Percentiles rank a stretch among this genome's conserved stretches.
Conservation (phyloP, 2,329 filamentous ascomycete species). For the Colletotrichum sp. region DNA sequence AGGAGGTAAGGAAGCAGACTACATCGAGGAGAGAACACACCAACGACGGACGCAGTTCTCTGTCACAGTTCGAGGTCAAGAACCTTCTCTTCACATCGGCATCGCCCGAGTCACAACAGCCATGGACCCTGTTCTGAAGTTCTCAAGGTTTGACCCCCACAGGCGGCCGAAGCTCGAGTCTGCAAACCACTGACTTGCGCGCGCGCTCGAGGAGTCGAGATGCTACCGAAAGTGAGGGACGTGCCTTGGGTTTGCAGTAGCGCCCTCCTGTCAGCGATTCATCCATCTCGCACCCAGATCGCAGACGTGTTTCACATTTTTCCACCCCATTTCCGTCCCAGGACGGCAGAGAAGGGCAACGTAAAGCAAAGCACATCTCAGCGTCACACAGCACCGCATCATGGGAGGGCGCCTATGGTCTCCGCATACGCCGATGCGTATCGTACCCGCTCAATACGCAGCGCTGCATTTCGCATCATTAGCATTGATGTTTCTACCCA, state of each 20-base stretch:
- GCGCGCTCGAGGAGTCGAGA: neutral
- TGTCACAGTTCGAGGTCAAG: neutral
- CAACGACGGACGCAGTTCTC: neutral
- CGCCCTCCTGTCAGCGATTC: slow-evolving; percentile 13
- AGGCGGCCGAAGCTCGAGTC: neutral
- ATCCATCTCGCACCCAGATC: slow-evolving; percentile 1
- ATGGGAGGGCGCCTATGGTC: neutral
- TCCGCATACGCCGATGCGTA: neutral
- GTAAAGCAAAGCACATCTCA: neutral
- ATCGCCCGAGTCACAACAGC: slow-evolving; percentile 4
- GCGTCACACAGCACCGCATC: neutral
- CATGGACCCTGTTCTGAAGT: slow-evolving; percentile 1
- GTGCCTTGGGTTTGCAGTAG: neutral
- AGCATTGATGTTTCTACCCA: slow-evolving; percentile 6
- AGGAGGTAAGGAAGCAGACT: neutral
- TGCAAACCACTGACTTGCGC: neutral
- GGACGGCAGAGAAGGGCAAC: neutral
- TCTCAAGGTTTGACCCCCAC: neutral
- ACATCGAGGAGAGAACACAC: neutral
- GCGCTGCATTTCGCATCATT: neutral
- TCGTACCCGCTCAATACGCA: neutral
- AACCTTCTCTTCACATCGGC: neutral
- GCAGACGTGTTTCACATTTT: slow-evolving; percentile 9
- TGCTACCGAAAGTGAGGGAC: neutral
- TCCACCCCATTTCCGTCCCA: slow-evolving; percentile 2